A percentile compares a stretch with the other conserved stretches of the same genome.
phyloP scores from a whole-genome alignment of 108 stramenopile genomes.

The Cyclotella baltica region DNA sequence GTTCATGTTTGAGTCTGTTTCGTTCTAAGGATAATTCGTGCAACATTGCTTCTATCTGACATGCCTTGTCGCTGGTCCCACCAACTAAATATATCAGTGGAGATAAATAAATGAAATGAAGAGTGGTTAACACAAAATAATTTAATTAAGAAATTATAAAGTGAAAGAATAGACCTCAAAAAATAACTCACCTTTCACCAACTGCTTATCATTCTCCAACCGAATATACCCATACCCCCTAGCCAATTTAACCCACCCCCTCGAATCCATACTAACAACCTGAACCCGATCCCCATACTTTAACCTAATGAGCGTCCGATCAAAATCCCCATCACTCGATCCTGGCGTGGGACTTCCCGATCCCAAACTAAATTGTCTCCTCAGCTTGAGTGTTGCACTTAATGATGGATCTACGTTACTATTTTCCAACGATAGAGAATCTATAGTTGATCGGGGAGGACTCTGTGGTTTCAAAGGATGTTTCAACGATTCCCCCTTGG shows the following conservation, averaged over 20 bases:
- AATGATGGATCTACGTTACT: constrained; percentile 5
- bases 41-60: constrained; percentile 80
- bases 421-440: neutral
- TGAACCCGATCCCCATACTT: constrained; percentile 82
- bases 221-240: constrained; percentile 81
- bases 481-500: neutral
- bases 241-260: constrained; percentile 82
- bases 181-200: constrained; percentile 69
- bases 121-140: neutral
- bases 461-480: neutral
- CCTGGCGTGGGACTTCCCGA: neutral
- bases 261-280: constrained; percentile 69
- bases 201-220: constrained; percentile 62
- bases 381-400: constrained; percentile 9
- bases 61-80: constrained; percentile 72
- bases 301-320: constrained; percentile 50
- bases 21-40: constrained; percentile 65
- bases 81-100: constrained; percentile 52
- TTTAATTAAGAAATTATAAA: neutral
- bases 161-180: neutral
- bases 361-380: constrained; percentile 11
- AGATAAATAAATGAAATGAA: neutral
- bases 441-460: neutral
- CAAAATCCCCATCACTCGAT: constrained; percentile 32
- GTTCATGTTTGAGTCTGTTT: constrained; percentile 66